These are phyloP conservation scores for Pterocarpus macrocarpus DNA, from an alignment of 306 rosid genomes.

Conservation along the genomic window DNA sequence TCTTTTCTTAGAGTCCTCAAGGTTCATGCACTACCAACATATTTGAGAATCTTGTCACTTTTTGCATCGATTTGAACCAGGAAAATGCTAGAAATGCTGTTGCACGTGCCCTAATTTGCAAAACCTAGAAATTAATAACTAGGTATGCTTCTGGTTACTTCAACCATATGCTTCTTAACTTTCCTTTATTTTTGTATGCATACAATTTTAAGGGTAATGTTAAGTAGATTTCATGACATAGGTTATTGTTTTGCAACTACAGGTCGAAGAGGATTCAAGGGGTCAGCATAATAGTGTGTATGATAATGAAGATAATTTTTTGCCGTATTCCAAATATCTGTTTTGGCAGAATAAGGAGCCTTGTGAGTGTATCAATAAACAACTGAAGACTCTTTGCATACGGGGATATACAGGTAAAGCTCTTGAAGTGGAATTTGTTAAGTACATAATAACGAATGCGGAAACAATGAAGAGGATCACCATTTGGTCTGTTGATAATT, in stretches of 20 bases:
- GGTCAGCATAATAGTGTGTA: background rate
- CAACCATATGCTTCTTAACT: background rate
- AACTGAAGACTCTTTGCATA: slow-evolving; percentile 8
- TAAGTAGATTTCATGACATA: background rate
- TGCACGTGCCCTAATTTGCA: background rate
- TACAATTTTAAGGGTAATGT: background rate
- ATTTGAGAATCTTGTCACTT: background rate
- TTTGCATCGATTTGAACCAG: background rate
- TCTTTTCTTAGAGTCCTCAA: background rate
- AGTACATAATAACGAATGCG: background rate
- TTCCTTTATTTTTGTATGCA: background rate
- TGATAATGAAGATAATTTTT: background rate
- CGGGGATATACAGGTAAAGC: background rate
- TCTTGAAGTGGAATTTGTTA: background rate
- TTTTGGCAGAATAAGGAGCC: background rate
- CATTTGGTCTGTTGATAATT: slow-evolving; percentile 14
- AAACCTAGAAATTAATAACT: background rate
- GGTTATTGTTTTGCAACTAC: background rate
- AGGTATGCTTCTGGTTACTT: slow-evolving; percentile 2
- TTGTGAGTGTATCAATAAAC: background rate
- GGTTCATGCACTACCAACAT: background rate
- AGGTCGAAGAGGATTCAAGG: background rate
- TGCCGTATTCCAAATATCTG: no score
- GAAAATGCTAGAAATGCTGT: background rate
- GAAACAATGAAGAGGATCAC: background rate